Percentiles rank a stretch among this genome's conserved stretches.
Conservation (phyloP, 345 rosid genomes). For the Pugionium dolabratum region DNA sequence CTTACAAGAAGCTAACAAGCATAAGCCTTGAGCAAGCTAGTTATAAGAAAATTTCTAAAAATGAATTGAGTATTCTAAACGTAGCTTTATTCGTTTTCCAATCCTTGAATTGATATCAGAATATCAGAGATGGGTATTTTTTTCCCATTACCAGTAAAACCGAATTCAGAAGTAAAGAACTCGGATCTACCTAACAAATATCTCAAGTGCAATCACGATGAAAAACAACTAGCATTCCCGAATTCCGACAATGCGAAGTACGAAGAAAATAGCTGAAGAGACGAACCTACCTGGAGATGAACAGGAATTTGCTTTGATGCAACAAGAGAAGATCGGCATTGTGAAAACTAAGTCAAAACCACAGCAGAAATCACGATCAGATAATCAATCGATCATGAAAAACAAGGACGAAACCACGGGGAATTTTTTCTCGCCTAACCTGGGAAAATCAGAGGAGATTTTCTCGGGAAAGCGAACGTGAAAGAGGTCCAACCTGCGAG, state of each 20-base stretch:
- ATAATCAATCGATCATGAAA: conserved; percentile 16
- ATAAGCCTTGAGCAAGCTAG: not conserved
- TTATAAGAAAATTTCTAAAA: not conserved
- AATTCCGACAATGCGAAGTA: not conserved
- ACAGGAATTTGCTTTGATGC: conserved; percentile 23
- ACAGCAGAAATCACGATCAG: conserved; percentile 18
- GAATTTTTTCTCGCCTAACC: not conserved
- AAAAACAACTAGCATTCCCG: conserved; percentile 2
- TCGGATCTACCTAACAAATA: conserved; percentile 21
- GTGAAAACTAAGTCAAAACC: conserved; percentile 18
- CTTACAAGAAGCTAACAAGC: not conserved
- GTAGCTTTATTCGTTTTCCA: not conserved
- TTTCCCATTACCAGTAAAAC: not conserved
- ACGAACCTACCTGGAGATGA: conserved; percentile 47
- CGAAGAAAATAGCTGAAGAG: conserved; percentile 35
- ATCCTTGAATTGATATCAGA: not conserved
- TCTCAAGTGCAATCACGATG: not conserved
- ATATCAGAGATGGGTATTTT: not conserved
- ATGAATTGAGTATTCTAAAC: not conserved
- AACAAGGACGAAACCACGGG: not conserved
- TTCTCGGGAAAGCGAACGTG: conserved; percentile 24
- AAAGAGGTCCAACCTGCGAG: conserved; percentile 29
- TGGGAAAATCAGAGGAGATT: conserved; percentile 18
- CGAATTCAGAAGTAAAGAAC: conserved; percentile 13
- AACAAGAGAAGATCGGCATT: conserved; percentile 45